Base-by-base conservation (phyloP, 2,329 filamentous ascomycete species). In the Alternaria conjuncta region DNA sequence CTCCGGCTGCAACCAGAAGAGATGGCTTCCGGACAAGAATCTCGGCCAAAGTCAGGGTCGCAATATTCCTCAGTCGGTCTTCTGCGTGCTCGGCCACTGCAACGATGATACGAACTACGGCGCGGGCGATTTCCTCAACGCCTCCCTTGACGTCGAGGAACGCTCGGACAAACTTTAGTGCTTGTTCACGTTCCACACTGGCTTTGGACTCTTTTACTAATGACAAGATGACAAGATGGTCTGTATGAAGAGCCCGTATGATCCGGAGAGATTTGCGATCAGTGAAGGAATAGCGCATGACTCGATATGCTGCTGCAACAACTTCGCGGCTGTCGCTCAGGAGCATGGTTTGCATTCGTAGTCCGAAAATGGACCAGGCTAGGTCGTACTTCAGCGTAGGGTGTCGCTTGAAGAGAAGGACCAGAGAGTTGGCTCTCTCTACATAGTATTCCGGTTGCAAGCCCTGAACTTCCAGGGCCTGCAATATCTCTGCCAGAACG, bases 131-230 rank as follows among this genome's bases (percentile, higher is more conserved):
- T 78, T 99, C 95, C 66, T 88, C 87, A 9, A 96, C 90, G 11
- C 96, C 96, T 66, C 94, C 93, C 76, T 97, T 97, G 68, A 98
- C 93, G 76, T 99, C 96, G 3, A 99, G 84, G 75, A 99, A 99
- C 10, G 94, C 93, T 63, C 96, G 89, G 25, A 98, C 90, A 78
- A 99, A 97, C 78, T 99, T 99, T 73, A 99, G 84, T 12, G 96
- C 96, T 81, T 99, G 96, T 79, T 99, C 96, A 57, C 96, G 88
- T 82, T 99, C 96, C 18, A 99, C 92, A 71, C 95, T 94, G n/a
- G 95, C 93, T 79, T 97, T 98, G 75, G 92, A 91, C 78, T 98
- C 96, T 78, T 98, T 98, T 68, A 96, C 93, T 32, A 99, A 84
- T 1, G 96, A 98, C 73, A 95, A 85, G 43, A 97, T 93, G 26